These are phyloP conservation scores for Phytophthora pluvialis DNA, from an alignment of 352 stramenopile species.

Conservation along the genomic window DNA sequence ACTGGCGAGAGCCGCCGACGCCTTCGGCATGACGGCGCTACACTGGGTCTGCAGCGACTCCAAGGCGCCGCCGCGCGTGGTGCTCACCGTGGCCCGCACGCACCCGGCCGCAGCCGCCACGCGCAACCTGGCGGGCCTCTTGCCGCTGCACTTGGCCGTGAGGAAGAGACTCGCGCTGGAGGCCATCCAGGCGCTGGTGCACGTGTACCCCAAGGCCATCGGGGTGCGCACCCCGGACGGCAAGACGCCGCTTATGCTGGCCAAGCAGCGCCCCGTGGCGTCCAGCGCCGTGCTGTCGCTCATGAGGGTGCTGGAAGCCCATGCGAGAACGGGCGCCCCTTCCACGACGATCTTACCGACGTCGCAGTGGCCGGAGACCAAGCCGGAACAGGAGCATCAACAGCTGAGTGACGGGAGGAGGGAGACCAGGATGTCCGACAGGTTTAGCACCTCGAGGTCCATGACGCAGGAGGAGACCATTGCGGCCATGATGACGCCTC, in stretches of 20 bases:
- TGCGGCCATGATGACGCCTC: constrained; percentile 28
- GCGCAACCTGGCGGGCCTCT: constrained; percentile 60
- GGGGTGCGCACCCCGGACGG: constrained; percentile 56
- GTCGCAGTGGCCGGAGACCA: constrained; percentile 13
- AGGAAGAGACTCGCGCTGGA: constrained; percentile 64
- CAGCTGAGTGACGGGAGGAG: constrained; percentile 4
- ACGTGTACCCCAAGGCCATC: constrained; percentile 69
- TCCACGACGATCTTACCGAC: constrained; percentile 19
- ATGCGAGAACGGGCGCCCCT: constrained; percentile 23
- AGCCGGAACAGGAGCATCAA: constrained; percentile 16
- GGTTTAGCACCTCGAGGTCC: constrained; percentile 21
- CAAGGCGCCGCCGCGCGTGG: constrained; percentile 49
- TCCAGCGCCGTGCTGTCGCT: constrained; percentile 32
- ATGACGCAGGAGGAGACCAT: constrained; percentile 35
- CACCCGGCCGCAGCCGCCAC: constrained; percentile 46
- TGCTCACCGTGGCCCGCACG: constrained; percentile 60
- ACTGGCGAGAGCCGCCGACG: constrained; percentile 52
- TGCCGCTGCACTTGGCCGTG: constrained; percentile 77
- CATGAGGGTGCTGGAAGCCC: constrained; percentile 48
- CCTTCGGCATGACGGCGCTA: constrained; percentile 85
- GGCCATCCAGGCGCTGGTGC: constrained; percentile 67
- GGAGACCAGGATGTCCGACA: constrained; percentile 18
- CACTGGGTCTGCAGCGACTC: constrained; percentile 81
- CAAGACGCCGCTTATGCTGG: constrained; percentile 50
- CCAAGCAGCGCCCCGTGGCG: constrained; percentile 46